Base-by-base conservation (phyloP, 305 asterid species). In the Withania somnifera region DNA sequence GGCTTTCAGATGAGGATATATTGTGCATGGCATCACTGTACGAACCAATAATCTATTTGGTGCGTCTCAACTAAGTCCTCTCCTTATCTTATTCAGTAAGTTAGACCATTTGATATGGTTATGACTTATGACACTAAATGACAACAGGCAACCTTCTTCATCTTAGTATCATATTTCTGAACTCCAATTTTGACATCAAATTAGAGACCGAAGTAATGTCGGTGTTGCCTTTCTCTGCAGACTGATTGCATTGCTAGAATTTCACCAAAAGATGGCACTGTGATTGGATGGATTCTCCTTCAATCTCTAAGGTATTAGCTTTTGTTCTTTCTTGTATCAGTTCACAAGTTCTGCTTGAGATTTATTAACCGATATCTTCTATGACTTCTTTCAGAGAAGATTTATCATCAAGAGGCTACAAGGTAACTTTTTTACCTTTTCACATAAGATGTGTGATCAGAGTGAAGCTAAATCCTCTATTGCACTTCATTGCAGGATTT, bases 241-340 rank as follows among this genome's bases (percentile, higher is more conserved):
- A 93, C 97, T 51, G 98, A 93, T 84, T 96, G 99, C 92, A 93
- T 94, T 68, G 98, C 97, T 61, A 93, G 98, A 89, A 87, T 94
- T 77, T 96, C 98, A 66, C 83, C 86, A 38, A 84, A 85, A 82
- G 92, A 90, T 81, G 98, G 95, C 51, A 82, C 19, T 38, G 91
- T 96, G 51, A 78, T 90, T 54, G 97, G 97, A 76, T 96, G 99
- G 99, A 88, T 94, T 85, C 93, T 93, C 89, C 94, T 93, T 67
- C 97, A 91, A 47, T 77, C 85, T 66, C 86, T 96, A 52, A 93
- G 99, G 98, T 95, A 64, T 80, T 69, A 9, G 79, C 50, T 85
- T 73, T 78, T 66, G 45, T 50, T 79, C 42, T 26, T 60, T 38
- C 63, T 79, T 81, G 71, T 57, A 51, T 52, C 15, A 26, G 30